Conservation (phyloP, 192 early-diverging fungal species). For the Irineochytrium annulatum region DNA sequence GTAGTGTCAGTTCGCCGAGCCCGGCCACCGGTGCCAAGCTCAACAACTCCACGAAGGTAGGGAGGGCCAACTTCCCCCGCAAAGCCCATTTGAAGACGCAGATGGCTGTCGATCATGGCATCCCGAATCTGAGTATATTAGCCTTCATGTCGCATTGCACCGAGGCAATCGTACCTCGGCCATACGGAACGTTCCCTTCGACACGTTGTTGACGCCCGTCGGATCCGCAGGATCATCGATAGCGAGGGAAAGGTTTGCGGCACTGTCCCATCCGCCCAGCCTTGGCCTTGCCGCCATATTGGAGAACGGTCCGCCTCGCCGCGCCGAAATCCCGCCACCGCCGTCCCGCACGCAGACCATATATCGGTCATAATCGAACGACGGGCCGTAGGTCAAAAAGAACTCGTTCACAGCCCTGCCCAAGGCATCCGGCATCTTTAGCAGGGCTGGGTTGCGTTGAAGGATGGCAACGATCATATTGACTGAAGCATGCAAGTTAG, state of each 20-base stretch:
- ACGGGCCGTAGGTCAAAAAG: conserved; percentile 7
- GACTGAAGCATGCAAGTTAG: too few species aligned
- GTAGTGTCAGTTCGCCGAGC: too few species aligned
- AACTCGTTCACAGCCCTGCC: background rate
- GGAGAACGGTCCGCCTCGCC: background rate
- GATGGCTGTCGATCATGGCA: background rate
- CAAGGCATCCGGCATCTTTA: background rate
- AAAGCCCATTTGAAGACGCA: background rate
- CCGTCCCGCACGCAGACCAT: conserved; percentile 1
- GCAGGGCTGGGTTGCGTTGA: background rate
- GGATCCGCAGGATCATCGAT: conserved; percentile 10
- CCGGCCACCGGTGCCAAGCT: too few species aligned
- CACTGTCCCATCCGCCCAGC: background rate
- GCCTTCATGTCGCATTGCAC: background rate
- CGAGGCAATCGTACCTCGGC: background rate
- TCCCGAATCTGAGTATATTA: background rate
- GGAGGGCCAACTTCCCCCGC: background rate
- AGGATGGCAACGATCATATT: conserved; percentile 13
- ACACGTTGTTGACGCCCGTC: conserved; percentile 7
- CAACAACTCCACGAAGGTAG: background rate
- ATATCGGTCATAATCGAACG: conserved; percentile 3
- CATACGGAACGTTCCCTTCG: conserved; percentile 13
- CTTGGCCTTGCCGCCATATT: too few species aligned
- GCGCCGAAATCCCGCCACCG: too few species aligned
- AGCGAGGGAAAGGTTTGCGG: background rate